A percentile compares a stretch with the other conserved stretches of the same genome.
Evolutionary conservation across 2,329 filamentous ascomycete genomes (phyloP).

Genomic region (Pestalotiopsis sp.): DNA sequence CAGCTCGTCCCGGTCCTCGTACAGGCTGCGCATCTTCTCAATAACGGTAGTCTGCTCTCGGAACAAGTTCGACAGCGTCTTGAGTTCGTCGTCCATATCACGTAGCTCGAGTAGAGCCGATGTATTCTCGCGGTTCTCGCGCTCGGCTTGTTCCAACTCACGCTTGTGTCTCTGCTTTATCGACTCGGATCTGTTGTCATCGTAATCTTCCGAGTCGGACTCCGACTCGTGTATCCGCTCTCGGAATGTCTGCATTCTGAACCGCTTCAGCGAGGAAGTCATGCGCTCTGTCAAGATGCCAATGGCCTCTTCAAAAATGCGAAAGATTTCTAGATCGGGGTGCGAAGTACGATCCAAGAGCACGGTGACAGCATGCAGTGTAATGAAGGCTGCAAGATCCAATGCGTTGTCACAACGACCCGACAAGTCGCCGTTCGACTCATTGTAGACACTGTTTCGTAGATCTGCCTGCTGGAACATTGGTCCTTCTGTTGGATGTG

Average conservation of each 20-base stretch:
- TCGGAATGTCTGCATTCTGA: slow-evolving; percentile 60
- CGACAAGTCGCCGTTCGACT: slow-evolving; percentile 66
- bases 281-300: slow-evolving; percentile 65
- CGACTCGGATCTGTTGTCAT: slow-evolving; percentile 39
- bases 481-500: slow-evolving; percentile 55
- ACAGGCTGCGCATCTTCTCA: slow-evolving; percentile 47
- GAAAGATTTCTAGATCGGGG: slow-evolving; percentile 63
- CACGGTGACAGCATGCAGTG: slow-evolving; percentile 63
- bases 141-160: slow-evolving; percentile 47
- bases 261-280: slow-evolving; percentile 63
- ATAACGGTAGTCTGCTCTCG: slow-evolving; percentile 57
- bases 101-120: slow-evolving; percentile 64
- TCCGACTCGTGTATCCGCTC: slow-evolving; percentile 41
- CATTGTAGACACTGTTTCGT: slow-evolving; percentile 66
- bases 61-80: slow-evolving; percentile 58
- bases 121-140: slow-evolving; percentile 64
- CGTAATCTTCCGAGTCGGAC: slow-evolving; percentile 43
- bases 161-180: slow-evolving; percentile 46
- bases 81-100: slow-evolving; percentile 66
- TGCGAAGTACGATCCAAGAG: slow-evolving; percentile 62
- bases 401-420: slow-evolving; percentile 63
- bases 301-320: slow-evolving; percentile 68
- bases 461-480: slow-evolving; percentile 64
- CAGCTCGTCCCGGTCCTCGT: slow-evolving; percentile 40
- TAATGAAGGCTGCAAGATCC: slow-evolving; percentile 64